Evolutionary conservation across 345 rosid genomes (phyloP).

Genomic region (Citrus australasica): DNA sequence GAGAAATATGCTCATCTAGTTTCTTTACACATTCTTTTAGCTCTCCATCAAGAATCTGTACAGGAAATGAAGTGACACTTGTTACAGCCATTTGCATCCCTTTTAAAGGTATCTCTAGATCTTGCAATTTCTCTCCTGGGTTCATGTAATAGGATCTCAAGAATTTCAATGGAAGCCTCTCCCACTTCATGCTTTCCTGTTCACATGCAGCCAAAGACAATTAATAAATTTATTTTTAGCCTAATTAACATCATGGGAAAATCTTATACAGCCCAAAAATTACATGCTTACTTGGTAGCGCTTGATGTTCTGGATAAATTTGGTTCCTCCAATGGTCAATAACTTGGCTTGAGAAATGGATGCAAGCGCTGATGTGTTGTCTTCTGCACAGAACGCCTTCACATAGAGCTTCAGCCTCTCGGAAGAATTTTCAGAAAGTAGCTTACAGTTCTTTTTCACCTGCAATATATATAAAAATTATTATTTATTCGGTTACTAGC

Average conservation of each 20-base stretch:
- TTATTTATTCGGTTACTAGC: background rate
- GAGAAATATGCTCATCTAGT: conserved; percentile 43
- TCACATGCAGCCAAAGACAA: background rate
- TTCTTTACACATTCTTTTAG: conserved; percentile 33
- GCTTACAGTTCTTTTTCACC: conserved; percentile 56
- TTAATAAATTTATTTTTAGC: background rate
- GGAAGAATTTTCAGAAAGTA: conserved; percentile 47
- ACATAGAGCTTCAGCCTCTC: conserved; percentile 61
- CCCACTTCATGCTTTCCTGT: conserved; percentile 84
- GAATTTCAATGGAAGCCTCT: conserved; percentile 58
- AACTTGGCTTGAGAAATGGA: conserved; percentile 61
- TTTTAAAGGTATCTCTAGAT: conserved; percentile 52
- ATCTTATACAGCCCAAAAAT: background rate
- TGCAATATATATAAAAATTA: conserved; percentile 10
- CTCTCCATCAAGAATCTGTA: conserved; percentile 29
- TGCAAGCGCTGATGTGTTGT: conserved; percentile 40
- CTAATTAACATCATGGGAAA: too few relatives aligned
- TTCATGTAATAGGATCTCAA: conserved; percentile 35
- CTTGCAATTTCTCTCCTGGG: conserved; percentile 48
- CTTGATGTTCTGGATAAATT: conserved; percentile 48
- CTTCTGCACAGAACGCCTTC: conserved; percentile 55
- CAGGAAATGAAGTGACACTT: conserved; percentile 33
- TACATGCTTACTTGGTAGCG: conserved; percentile 47
- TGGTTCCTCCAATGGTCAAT: conserved; percentile 35
- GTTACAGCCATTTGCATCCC: conserved; percentile 82